These are phyloP conservation scores for Yamadazyma tumulicola DNA, from an alignment of 805 yeast species.

Conservation along the genomic window DNA sequence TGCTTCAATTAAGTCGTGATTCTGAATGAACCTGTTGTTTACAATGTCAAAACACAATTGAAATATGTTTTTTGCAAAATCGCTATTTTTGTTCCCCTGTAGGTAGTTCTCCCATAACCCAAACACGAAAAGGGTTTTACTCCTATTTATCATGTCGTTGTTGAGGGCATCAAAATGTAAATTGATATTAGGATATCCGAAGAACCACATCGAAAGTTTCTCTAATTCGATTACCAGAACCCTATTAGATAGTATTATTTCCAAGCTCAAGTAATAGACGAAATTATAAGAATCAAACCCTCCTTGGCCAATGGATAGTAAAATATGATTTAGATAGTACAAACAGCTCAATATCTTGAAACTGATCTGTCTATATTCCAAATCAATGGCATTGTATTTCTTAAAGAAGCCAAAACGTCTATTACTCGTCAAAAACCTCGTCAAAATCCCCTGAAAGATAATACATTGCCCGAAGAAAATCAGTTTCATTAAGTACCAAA, in stretches of 20 bases:
- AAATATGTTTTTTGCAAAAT: conserved; percentile 22
- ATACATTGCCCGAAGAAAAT: conserved; percentile 47
- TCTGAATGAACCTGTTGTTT: conserved; percentile 17
- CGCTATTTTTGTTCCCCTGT: conserved; percentile 20
- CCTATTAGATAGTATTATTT: conserved; percentile 25
- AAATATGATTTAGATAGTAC: conserved; percentile 44
- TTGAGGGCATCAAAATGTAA: conserved; percentile 25
- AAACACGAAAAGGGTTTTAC: conserved; percentile 44
- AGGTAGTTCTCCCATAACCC: conserved; percentile 47
- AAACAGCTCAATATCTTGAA: conserved; percentile 35
- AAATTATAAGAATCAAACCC: conserved; percentile 65
- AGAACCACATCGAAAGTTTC: conserved; percentile 28
- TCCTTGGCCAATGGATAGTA: conserved; percentile 56
- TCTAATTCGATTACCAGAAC: conserved; percentile 21
- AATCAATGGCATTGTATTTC: conserved; percentile 14
- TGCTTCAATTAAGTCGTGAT: conserved; percentile 48
- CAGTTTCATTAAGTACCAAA: conserved; percentile 39
- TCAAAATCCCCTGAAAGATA: conserved; percentile 47
- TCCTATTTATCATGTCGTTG: conserved; percentile 22
- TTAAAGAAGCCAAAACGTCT: conserved; percentile 6
- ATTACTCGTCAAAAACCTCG: conserved; percentile 27
- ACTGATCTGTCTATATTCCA: conserved; percentile 25
- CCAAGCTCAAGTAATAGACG: conserved; percentile 49
- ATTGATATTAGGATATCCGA: conserved; percentile 32
- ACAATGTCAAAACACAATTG: conserved; percentile 33